Percentiles rank a stretch among this genome's conserved stretches.
Evolutionary conservation across 192 early-diverging fungal species (phyloP).

Genomic region (Coemansia reversa): DNA sequence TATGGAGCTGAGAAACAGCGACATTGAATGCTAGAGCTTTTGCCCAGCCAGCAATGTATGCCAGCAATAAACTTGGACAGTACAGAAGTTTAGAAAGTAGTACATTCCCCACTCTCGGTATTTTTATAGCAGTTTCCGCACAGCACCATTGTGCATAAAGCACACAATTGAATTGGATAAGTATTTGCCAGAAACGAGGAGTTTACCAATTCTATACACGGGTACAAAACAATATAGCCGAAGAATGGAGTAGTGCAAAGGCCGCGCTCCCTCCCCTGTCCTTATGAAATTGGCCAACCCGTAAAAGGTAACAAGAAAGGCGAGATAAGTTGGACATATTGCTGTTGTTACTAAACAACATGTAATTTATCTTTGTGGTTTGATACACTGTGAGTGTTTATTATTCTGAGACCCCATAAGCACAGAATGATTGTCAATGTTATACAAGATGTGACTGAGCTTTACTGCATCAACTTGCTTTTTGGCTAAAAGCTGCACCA

Average conservation of each 20-base stretch:
- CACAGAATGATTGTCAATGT: not conserved
- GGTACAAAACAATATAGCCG: constrained; percentile 6
- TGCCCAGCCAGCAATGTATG: not conserved
- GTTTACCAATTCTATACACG: not conserved
- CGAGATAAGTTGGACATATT: too few relatives aligned
- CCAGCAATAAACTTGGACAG: not conserved
- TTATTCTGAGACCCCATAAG: too few relatives aligned
- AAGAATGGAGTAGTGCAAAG: constrained; percentile 5
- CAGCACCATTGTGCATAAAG: not conserved
- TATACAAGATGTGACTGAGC: not conserved
- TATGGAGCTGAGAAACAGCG: not conserved
- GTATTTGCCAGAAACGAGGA: not conserved
- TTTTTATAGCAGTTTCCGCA: not conserved
- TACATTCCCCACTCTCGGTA: not conserved
- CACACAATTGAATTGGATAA: constrained; percentile 2
- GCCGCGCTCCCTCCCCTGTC: constrained; percentile 5
- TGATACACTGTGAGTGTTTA: too few relatives aligned
- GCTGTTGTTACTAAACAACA: too few relatives aligned
- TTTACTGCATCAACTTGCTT: not conserved
- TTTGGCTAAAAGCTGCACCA: not conserved
- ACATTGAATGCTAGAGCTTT: not conserved
- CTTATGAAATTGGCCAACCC: not conserved
- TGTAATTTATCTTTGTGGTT: too few relatives aligned
- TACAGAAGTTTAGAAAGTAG: not conserved
- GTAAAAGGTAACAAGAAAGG: not conserved